phyloP scores from a whole-genome alignment of 768 basidiomycete species.

The Leucosporidium yakuticum region DNA sequence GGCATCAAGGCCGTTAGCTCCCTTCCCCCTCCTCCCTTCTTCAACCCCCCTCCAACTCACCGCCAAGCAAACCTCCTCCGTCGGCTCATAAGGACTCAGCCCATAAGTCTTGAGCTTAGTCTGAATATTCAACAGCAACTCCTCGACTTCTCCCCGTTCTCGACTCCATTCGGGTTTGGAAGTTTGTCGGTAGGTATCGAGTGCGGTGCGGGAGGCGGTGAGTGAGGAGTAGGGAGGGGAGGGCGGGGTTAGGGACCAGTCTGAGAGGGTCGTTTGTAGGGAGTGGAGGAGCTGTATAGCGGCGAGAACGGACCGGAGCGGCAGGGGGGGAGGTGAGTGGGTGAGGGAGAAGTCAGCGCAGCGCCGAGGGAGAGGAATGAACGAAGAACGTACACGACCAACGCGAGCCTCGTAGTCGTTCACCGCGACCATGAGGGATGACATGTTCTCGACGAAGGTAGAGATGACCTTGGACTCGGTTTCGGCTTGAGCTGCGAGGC shows the following conservation, averaged over 20 bases:
- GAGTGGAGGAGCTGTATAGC: constrained; percentile 11
- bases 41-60: constrained; percentile 43
- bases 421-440: constrained; percentile 74
- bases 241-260: not conserved
- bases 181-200: constrained; percentile 74
- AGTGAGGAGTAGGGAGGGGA: constrained; percentile 40
- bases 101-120: constrained; percentile 90
- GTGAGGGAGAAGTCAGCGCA: not conserved
- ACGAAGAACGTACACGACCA: constrained; percentile 52
- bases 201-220: constrained; percentile 64
- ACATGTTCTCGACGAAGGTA: constrained; percentile 94
- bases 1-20: too few species aligned
- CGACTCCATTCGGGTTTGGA: constrained; percentile 79
- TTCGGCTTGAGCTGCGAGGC: constrained; percentile 73
- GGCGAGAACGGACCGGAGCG: constrained; percentile 4
- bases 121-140: constrained; percentile 85
- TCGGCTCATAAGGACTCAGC: constrained; percentile 74
- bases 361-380: not conserved
- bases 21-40: not conserved
- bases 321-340: not conserved
- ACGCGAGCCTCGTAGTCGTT: constrained; percentile 92
- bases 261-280: too few species aligned
- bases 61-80: constrained; percentile 58
- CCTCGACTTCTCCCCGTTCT: constrained; percentile 79
- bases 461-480: constrained; percentile 88